Evolutionary conservation across 768 basidiomycete genomes (phyloP), one percentile per base, ranked within the genome.

Genomic region (Pisolithus sp.): DNA sequence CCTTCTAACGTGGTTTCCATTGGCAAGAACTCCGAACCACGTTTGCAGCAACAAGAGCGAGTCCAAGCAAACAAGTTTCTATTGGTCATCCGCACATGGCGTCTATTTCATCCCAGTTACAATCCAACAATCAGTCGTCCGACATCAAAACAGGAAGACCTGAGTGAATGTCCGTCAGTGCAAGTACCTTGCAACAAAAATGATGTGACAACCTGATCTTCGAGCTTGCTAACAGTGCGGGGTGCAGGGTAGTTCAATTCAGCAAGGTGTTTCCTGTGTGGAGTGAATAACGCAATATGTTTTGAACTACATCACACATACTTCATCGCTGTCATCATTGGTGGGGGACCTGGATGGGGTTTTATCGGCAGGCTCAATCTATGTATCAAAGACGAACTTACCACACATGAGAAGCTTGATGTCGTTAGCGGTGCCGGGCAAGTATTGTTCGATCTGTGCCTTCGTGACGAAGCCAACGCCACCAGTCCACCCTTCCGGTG

Each of bases 401-500:
- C 92, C 93, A 68, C 93, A 96, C 64, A 96, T 77, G 52, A 95
- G 80, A 47, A 94, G 73, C 69, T 93, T 93, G 78, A 83, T 85
- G 57, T 87, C 76, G n/a, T 71, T 65, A 23, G 71, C 71, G 17
- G 76, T 71, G 3, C 74, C 72, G n/a, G 91, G 92, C 69, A 97
- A 76, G 68, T 83, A 75, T 56, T 83, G 71, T 63, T 87, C 79
- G 62, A 99, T 93, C 65, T 96, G 92, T 10, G 93, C 91, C 71
- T 89, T 90, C 60, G 86, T 81, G 50, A 99, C 90, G 62, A 96
- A 99, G 37, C 96, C 96, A 50, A 84, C 82, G 53, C 93, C 93
- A 42, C 89, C 89, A 4, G 74, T 79, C 96, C 96, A 99, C 57
- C 69, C 76, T 24, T 79, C 73, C 5, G 95, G 93, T 2, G 93